phyloP scores from a whole-genome alignment of 441 rosid species.

The Adansonia grandidieri region DNA sequence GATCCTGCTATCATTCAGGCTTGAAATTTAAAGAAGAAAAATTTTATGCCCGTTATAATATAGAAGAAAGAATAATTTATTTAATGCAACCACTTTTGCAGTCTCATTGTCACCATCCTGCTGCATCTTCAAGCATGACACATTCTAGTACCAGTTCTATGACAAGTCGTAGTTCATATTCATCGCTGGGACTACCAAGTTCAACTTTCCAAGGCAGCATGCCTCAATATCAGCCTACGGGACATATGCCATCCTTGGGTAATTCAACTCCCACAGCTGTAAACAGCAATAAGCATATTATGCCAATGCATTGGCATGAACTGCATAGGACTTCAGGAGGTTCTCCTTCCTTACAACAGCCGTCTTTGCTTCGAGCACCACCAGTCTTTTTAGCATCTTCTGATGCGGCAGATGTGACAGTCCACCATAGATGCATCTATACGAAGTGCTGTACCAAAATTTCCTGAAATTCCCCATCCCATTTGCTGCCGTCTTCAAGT shows the following conservation, averaged over 20 bases:
- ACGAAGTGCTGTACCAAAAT: conserved; percentile 10
- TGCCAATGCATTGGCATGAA: conserved; percentile 32
- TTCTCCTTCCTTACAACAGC: conserved; percentile 21
- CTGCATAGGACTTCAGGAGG: conserved; percentile 22
- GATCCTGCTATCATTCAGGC: conserved; percentile 39
- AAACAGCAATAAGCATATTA: conserved; percentile 21
- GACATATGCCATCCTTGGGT: conserved; percentile 17
- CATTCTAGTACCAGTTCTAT: conserved; percentile 19
- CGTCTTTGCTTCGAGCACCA: conserved; percentile 29
- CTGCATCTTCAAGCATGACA: conserved; percentile 25
- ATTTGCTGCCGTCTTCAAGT: conserved; percentile 19
- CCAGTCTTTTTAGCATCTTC: conserved; percentile 24
- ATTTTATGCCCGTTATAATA: not conserved
- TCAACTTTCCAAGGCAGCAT: conserved; percentile 27
- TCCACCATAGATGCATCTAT: conserved; percentile 15
- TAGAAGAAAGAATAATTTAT: not conserved
- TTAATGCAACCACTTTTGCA: conserved; percentile 23
- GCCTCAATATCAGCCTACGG: conserved; percentile 25
- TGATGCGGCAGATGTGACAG: conserved; percentile 19
- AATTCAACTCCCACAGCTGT: conserved; percentile 7
- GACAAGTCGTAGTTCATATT: conserved; percentile 21
- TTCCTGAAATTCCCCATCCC: conserved; percentile 18
- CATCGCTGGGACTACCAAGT: conserved; percentile 18
- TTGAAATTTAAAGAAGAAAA: not conserved
- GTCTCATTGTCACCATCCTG: conserved; percentile 26